phyloP scores from a whole-genome alignment of 148 eudicot genomes.

The Polygonum aviculare region DNA sequence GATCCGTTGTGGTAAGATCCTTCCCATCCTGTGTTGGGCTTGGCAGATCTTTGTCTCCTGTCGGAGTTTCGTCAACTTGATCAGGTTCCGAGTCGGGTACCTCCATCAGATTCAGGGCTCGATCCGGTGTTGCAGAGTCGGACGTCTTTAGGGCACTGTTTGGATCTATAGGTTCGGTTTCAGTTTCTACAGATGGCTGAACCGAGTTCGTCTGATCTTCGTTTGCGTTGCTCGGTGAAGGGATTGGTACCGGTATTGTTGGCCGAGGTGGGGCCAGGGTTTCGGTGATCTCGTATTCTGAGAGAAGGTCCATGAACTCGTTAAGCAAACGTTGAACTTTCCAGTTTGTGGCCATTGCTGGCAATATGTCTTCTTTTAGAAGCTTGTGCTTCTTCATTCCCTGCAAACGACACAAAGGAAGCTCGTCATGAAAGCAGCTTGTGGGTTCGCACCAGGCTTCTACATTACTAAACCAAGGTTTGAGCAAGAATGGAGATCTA shows the following conservation, averaged over 20 bases:
- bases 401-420: slow-evolving; percentile 24
- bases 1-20: background rate
- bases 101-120: slow-evolving; percentile 7
- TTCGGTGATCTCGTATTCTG: slow-evolving; percentile 61
- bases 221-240: slow-evolving; percentile 12
- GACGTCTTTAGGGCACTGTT: background rate
- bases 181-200: slow-evolving; percentile 1
- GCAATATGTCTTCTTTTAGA: slow-evolving; percentile 88
- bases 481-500: background rate
- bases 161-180: background rate
- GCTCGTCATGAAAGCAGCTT: background rate
- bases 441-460: too few species aligned
- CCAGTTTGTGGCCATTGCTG: slow-evolving; percentile 89
- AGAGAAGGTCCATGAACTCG: slow-evolving; percentile 90
- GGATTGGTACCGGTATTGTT: slow-evolving; percentile 1
- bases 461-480: background rate
- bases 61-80: background rate
- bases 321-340: slow-evolving; percentile 87
- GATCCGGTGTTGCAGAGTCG: slow-evolving; percentile 1
- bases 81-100: background rate
- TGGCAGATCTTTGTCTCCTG: background rate
- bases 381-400: slow-evolving; percentile 91
- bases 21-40: background rate
- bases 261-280: slow-evolving; percentile 15
- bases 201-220: slow-evolving; percentile 14